Evolutionary conservation across 2,329 filamentous ascomycete genomes (phyloP).

Genomic region (Didymella segeticola): DNA sequence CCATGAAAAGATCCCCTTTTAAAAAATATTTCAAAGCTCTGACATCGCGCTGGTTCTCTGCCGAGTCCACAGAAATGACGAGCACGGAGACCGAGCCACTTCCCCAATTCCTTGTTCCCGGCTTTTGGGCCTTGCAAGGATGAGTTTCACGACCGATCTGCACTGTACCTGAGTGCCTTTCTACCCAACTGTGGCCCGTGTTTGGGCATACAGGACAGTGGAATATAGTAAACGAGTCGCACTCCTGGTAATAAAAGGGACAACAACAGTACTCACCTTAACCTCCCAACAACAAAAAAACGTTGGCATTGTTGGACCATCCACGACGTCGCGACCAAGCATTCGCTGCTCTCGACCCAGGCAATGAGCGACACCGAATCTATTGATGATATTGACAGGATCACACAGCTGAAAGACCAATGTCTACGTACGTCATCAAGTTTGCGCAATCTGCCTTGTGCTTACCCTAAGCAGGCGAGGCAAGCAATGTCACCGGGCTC

Average conservation of each 20-base stretch:
- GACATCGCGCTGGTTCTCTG: not conserved
- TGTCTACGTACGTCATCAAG: slow-evolving; percentile 8
- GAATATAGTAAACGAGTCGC: not conserved
- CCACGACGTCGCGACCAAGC: not conserved
- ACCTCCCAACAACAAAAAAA: not conserved
- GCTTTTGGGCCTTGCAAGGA: slow-evolving; percentile 5
- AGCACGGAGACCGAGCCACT: not conserved
- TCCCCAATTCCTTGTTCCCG: slow-evolving; percentile 5
- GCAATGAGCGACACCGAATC: slow-evolving; percentile 12
- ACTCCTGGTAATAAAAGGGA: not conserved
- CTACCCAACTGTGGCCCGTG: slow-evolving; percentile 3
- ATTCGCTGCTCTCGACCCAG: no score
- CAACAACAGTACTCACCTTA: not conserved
- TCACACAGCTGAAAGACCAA: slow-evolving; percentile 1
- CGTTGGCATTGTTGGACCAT: not conserved
- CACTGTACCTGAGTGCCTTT: not conserved
- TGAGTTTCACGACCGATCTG: slow-evolving; percentile 2
- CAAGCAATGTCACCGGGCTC: slow-evolving; percentile 29
- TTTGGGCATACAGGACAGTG: not conserved
- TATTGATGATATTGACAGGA: slow-evolving; percentile 1
- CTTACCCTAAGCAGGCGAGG: slow-evolving; percentile 8
- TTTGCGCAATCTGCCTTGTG: not conserved
- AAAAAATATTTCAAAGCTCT: not conserved
- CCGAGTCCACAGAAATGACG: not conserved
- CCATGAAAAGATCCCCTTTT: not conserved